Conservation (phyloP, 257 asterid species). For the Nicotiana benthamiana region DNA sequence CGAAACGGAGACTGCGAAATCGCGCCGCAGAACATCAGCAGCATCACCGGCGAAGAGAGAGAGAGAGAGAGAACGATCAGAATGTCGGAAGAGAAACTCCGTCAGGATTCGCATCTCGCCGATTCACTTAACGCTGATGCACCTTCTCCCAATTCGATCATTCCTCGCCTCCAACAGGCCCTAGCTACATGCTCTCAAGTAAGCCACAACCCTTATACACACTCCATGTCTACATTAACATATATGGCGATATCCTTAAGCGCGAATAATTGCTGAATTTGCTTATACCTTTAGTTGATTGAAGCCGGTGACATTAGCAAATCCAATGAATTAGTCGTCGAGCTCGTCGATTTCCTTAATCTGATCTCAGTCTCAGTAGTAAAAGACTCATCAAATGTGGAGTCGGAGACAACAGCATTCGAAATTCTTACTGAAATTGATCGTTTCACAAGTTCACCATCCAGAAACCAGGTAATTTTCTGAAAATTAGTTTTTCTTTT, state of each 20-base stretch:
- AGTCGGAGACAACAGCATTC: slow-evolving; percentile 24
- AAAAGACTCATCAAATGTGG: slow-evolving; percentile 18
- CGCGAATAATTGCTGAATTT: neutral
- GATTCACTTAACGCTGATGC: neutral
- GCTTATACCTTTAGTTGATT: slow-evolving; percentile 29
- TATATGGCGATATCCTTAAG: neutral
- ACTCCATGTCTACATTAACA: neutral
- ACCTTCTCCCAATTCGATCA: neutral
- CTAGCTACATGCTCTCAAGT: slow-evolving; percentile 48
- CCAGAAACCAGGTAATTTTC: slow-evolving; percentile 41
- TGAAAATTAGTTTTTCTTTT: neutral
- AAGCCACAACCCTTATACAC: neutral
- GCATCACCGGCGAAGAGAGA: neutral
- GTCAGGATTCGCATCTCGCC: neutral
- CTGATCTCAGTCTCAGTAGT: slow-evolving; percentile 31
- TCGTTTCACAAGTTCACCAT: slow-evolving; percentile 29
- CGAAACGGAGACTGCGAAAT: neutral
- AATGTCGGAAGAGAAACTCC: slow-evolving; percentile 7
- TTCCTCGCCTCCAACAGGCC: slow-evolving; percentile 28
- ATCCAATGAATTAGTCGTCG: slow-evolving; percentile 33
- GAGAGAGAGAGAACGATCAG: slow-evolving; percentile 1
- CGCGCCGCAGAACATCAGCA: too few relatives aligned
- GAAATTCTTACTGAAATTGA: slow-evolving; percentile 46
- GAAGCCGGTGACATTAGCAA: slow-evolving; percentile 39
- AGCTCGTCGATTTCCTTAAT: slow-evolving; percentile 43